Base-by-base conservation (phyloP, 2,329 filamentous ascomycete genomes). In the Calycina herbarum region DNA sequence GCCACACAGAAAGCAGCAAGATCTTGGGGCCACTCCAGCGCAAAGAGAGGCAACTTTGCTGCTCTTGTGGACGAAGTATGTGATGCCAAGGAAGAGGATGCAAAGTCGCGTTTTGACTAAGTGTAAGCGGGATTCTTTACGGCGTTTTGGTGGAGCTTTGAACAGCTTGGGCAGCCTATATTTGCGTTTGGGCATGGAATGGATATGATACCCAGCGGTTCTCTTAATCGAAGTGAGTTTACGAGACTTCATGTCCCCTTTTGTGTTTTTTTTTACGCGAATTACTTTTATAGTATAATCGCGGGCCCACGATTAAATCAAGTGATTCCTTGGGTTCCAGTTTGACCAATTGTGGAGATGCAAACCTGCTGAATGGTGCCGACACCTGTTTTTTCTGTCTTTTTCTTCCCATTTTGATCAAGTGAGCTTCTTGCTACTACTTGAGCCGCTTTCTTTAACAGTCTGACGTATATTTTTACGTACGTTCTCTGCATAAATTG, bases 21-120 rank as follows among this genome's bases (percentile, higher is more conserved):
- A 42, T n/a, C 66, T 1, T 74, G 72, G 72, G 63, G 61, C 33
- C 64, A 67, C 29, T 63, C 65, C 13, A 69, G 58, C 4, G 54
- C 51, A n/a, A 71, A 62, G 5, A 45, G 13, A 15, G 57, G 61
- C 11, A 60, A 64, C 48, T 65, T 75, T 13, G 65, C 71, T n/a
- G 38, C 51, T 27, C 29, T 62, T 29, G 61, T 61, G 24, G 59
- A 51, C 29, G 40, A 31, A 29, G 15, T 48, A 54, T 51, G 38
- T n/a, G 40, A 42, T 31, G 7, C 27, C 24, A 48, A 61, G 42
- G 69, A 72, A 10, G 72, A 64, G 35, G 62, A 75, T 59, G 66
- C 69, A 38, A 65, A 64, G 48, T 67, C 64, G n/a, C 64, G 64
- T 57, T 60, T 73, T 51, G 69, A 68, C 64, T 68, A 56, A 67